A percentile compares a stretch with the other conserved stretches of the same genome.
These are phyloP conservation scores for Podila epigama DNA, from an alignment of 192 early-diverging fungal genomes.

Conservation along the genomic window DNA sequence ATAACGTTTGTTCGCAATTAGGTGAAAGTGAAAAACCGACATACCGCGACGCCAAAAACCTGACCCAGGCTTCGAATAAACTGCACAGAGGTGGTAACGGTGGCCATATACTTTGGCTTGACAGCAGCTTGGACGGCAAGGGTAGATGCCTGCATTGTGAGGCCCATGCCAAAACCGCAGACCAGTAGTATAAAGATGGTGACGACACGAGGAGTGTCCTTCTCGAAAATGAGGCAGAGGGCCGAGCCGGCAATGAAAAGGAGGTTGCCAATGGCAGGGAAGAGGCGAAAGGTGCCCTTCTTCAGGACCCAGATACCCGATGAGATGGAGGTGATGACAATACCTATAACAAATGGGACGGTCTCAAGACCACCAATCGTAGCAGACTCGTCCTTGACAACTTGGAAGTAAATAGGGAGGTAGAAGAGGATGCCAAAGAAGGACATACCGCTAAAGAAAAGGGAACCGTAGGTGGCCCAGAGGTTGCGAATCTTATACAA, in stretches of 20 bases:
- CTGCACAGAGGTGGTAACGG: slow-evolving; percentile 57
- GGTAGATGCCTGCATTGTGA: slow-evolving; percentile 60
- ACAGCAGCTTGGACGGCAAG: slow-evolving; percentile 53
- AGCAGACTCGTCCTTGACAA: slow-evolving; percentile 60
- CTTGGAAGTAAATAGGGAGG: slow-evolving; percentile 71
- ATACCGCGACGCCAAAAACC: slow-evolving; percentile 65
- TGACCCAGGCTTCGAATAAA: slow-evolving; percentile 61
- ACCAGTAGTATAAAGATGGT: slow-evolving; percentile 64
- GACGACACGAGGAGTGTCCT: slow-evolving; percentile 52
- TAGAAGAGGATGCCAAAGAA: slow-evolving; percentile 71
- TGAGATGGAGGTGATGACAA: slow-evolving; percentile 61
- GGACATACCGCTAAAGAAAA: slow-evolving; percentile 62
- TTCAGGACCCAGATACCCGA: slow-evolving; percentile 62
- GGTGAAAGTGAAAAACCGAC: too few relatives aligned
- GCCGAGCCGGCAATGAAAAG: slow-evolving; percentile 61
- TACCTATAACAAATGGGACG: slow-evolving; percentile 65
- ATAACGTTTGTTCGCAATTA: too few relatives aligned
- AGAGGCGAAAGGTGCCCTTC: slow-evolving; percentile 55
- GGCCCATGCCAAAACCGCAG: slow-evolving; percentile 63
- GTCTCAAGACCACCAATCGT: slow-evolving; percentile 68
- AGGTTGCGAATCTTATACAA: slow-evolving; percentile 66
- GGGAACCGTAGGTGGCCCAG: slow-evolving; percentile 52
- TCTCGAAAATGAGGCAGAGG: slow-evolving; percentile 64
- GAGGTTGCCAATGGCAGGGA: slow-evolving; percentile 62
- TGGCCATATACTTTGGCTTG: slow-evolving; percentile 58